Evolutionary conservation across 345 rosid genomes (phyloP).

Genomic region (Salix exigua): DNA sequence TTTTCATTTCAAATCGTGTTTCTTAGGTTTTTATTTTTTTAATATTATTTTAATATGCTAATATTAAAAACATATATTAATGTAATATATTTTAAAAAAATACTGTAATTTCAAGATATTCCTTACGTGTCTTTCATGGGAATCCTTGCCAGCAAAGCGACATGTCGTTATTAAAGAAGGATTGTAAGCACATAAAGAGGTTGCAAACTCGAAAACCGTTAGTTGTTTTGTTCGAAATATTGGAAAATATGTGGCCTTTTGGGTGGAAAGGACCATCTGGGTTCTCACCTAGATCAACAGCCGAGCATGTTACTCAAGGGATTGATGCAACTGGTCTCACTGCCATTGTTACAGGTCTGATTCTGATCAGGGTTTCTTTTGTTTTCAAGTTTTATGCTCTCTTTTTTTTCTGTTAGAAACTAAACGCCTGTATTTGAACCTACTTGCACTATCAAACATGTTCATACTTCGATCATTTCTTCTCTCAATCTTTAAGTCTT

Average conservation of each 20-base stretch:
- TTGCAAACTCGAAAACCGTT: neutral
- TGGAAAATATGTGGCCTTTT: slow-evolving; percentile 19
- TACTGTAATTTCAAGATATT: no score
- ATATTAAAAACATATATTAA: no score
- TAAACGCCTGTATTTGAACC: no score
- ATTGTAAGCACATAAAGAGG: neutral
- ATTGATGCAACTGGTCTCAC: slow-evolving; percentile 51
- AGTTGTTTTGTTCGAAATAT: neutral
- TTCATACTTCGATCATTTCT: neutral
- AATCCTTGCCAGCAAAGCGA: no score
- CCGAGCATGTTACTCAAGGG: slow-evolving; percentile 43
- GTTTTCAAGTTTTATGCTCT: neutral
- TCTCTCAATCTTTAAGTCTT: neutral
- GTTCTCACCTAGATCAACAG: slow-evolving; percentile 39
- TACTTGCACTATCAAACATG: no score
- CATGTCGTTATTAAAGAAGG: no score
- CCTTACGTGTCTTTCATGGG: no score
- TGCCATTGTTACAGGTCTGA: slow-evolving; percentile 41
- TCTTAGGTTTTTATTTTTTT: no score
- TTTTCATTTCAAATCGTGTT: no score
- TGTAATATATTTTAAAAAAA: no score
- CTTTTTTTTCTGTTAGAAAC: no score
- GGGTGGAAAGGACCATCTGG: slow-evolving; percentile 39
- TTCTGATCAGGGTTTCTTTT: neutral
- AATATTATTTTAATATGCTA: no score